Evolutionary conservation across 495 filamentous ascomycete genomes (phyloP).

Genomic region (Neurospora africana): DNA sequence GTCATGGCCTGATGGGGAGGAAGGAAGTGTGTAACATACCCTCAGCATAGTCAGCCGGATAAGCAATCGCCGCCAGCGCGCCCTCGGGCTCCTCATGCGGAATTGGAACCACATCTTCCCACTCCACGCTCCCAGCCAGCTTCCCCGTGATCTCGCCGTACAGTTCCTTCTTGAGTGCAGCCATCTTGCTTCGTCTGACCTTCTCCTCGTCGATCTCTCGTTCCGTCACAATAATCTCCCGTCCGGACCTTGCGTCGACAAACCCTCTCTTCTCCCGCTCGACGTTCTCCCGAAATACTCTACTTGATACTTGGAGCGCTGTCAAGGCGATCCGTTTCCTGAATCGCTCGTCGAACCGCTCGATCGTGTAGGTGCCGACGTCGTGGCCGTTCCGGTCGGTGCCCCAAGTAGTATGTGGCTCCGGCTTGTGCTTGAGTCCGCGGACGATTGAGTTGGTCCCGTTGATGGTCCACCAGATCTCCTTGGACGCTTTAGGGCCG

Average conservation of each 20-base stretch:
- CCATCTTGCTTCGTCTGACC: conserved; percentile 33
- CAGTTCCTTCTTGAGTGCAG: conserved; percentile 26
- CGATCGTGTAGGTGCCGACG: conserved; percentile 27
- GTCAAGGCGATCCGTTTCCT: conserved; percentile 20
- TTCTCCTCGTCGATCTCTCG: conserved; percentile 36
- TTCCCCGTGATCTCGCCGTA: conserved; percentile 31
- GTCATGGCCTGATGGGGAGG: neutral
- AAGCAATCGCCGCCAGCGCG: conserved; percentile 81
- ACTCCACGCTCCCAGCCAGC: conserved; percentile 63
- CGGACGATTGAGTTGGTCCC: conserved; percentile 34
- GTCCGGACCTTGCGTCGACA: conserved; percentile 6
- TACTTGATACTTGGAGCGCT: conserved; percentile 17
- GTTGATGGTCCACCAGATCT: conserved; percentile 39
- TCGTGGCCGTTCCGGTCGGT: conserved; percentile 31
- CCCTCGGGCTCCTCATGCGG: conserved; percentile 69
- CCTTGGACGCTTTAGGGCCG: conserved; percentile 33
- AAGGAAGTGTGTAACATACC: conserved; percentile 38
- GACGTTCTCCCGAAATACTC: conserved; percentile 19
- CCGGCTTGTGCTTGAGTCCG: conserved; percentile 12
- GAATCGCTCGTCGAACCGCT: conserved; percentile 26
- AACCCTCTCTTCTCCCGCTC: conserved; percentile 12
- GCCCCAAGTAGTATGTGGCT: conserved; percentile 27
- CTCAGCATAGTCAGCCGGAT: conserved; percentile 75
- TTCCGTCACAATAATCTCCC: conserved; percentile 20
- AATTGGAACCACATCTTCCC: conserved; percentile 76